Evolutionary conservation across 108 stramenopile species (phyloP).

Genomic region (Pseudonitzschia multistriata): DNA sequence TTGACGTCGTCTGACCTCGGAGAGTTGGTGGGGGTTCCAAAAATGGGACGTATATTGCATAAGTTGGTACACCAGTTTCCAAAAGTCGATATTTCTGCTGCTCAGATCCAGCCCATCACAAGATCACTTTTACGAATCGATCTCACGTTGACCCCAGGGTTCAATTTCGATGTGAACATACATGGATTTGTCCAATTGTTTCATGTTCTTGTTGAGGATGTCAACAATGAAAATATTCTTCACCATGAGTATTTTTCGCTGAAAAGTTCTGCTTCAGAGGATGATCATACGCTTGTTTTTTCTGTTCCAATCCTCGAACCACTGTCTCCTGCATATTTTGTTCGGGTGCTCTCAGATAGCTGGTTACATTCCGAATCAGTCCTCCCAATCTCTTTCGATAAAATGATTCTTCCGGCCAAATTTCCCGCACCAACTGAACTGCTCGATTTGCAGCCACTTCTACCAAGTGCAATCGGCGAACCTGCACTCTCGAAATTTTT

Average conservation of each 20-base stretch:
- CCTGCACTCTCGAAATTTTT: slow-evolving; percentile 69
- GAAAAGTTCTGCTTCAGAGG: slow-evolving; percentile 66
- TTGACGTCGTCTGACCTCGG: slow-evolving; percentile 95
- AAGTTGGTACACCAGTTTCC: slow-evolving; percentile 98
- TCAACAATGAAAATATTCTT: slow-evolving; percentile 91
- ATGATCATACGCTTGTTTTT: slow-evolving; percentile 90
- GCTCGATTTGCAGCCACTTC: slow-evolving; percentile 94
- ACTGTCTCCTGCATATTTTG: slow-evolving; percentile 95
- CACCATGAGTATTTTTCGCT: slow-evolving; percentile 93
- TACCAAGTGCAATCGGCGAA: slow-evolving; percentile 80
- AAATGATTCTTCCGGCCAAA: slow-evolving; percentile 95
- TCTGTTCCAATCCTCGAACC: slow-evolving; percentile 95
- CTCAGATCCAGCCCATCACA: slow-evolving; percentile 96
- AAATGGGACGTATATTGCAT: slow-evolving; percentile 96
- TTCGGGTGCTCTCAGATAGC: slow-evolving; percentile 92
- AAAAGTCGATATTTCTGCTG: slow-evolving; percentile 80
- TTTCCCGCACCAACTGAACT: slow-evolving; percentile 95
- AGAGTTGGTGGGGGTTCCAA: slow-evolving; percentile 95
- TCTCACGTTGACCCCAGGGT: slow-evolving; percentile 88
- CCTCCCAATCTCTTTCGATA: slow-evolving; percentile 93
- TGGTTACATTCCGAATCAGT: slow-evolving; percentile 94
- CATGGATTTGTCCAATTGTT: slow-evolving; percentile 94
- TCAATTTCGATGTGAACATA: slow-evolving; percentile 87
- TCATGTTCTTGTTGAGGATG: slow-evolving; percentile 96
- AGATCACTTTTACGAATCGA: slow-evolving; percentile 94